Evolutionary conservation across 164 flowering plant genomes (phyloP).

Genomic region (Nymphaea thermarum): DNA sequence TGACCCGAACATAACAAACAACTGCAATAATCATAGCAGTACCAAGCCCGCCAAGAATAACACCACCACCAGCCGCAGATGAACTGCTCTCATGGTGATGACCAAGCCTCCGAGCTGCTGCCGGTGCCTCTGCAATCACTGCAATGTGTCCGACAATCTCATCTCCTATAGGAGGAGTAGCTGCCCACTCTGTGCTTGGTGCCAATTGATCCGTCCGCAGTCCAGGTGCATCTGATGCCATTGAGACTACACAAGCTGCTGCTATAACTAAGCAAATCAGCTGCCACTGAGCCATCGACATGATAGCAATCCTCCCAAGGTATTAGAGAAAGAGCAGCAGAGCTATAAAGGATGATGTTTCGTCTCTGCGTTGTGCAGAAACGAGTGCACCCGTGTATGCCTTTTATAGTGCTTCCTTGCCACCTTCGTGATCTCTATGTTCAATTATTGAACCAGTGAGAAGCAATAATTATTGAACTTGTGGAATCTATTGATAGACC

Average conservation of each 20-base stretch:
- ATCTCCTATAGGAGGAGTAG: no score
- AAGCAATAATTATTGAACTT: no score
- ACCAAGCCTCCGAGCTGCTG: slow-evolving; percentile 5
- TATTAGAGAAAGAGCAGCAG: no score
- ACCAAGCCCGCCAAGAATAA: slow-evolving; percentile 21
- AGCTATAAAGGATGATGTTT: not conserved
- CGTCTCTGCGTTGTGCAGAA: not conserved
- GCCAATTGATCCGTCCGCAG: no score
- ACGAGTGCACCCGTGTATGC: not conserved
- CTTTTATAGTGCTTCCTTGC: not conserved
- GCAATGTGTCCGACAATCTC: no score
- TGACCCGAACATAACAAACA: slow-evolving; percentile 19
- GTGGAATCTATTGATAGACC: not conserved
- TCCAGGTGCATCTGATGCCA: not conserved
- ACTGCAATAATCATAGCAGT: slow-evolving; percentile 15
- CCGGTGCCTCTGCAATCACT: slow-evolving; percentile 9
- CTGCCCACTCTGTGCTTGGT: no score
- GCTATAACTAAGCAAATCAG: no score
- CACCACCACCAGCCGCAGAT: slow-evolving; percentile 19
- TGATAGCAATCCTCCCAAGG: not conserved
- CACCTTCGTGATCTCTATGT: not conserved
- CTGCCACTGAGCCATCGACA: not conserved
- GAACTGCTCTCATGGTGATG: slow-evolving; percentile 5
- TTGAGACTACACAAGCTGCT: not conserved
- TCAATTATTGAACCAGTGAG: not conserved